Conservation (phyloP, 495 filamentous ascomycete species). For the Penicillium silybi region DNA sequence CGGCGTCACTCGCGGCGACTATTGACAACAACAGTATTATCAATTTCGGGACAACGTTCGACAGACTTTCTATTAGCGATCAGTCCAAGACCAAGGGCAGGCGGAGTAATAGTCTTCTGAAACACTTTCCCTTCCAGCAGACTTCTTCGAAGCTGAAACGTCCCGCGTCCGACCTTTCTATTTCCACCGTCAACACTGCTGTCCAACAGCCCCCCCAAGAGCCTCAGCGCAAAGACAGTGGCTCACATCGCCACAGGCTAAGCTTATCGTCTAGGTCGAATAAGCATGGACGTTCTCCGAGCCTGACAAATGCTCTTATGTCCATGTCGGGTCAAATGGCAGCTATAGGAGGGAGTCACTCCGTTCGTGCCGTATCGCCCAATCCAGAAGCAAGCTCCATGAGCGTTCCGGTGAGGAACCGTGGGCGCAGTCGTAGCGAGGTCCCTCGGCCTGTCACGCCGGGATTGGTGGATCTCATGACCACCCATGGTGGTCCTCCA, state of each 20-base stretch:
- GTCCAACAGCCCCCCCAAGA: slow-evolving; percentile 32
- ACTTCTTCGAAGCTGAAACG: slow-evolving; percentile 28
- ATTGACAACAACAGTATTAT: slow-evolving; percentile 58
- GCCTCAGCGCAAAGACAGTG: slow-evolving; percentile 43
- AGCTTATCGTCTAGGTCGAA: slow-evolving; percentile 52
- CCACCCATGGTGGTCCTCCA: slow-evolving; percentile 45
- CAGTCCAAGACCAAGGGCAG: slow-evolving; percentile 35
- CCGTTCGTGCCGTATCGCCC: slow-evolving; percentile 41
- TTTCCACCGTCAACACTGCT: slow-evolving; percentile 24
- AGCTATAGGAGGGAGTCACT: slow-evolving; percentile 59
- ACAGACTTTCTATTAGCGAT: slow-evolving; percentile 55
- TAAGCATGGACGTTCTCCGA: slow-evolving; percentile 54
- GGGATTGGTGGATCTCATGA: slow-evolving; percentile 45
- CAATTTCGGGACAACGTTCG: slow-evolving; percentile 54
- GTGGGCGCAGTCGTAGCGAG: slow-evolving; percentile 74
- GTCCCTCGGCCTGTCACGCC: slow-evolving; percentile 45
- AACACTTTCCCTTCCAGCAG: slow-evolving; percentile 49
- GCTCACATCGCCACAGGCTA: slow-evolving; percentile 49
- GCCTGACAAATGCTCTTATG: slow-evolving; percentile 59
- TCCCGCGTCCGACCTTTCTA: slow-evolving; percentile 32
- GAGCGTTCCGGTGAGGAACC: slow-evolving; percentile 49
- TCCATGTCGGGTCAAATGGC: slow-evolving; percentile 60
- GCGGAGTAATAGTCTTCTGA: slow-evolving; percentile 43
- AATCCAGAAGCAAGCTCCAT: slow-evolving; percentile 53
- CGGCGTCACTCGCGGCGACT: slow-evolving; percentile 62